phyloP scores from a whole-genome alignment of 2,329 filamentous ascomycete species.

The Aspergillus sp. region DNA sequence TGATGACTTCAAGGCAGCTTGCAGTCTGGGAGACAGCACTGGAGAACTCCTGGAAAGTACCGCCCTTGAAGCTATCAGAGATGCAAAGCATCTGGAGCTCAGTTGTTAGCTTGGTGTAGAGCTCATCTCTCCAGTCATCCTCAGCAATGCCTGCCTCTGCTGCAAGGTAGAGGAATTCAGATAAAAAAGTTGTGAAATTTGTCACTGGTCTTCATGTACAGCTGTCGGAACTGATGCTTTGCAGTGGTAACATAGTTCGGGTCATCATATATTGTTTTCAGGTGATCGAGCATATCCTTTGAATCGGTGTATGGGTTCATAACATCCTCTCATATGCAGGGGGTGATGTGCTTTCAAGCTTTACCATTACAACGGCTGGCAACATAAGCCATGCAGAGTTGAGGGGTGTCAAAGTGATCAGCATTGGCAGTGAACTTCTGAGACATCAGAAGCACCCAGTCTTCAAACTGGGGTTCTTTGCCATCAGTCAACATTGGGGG shows the following conservation, averaged over 20 bases:
- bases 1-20: neutral
- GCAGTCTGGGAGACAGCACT: neutral
- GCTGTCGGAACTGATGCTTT: neutral
- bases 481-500: conserved; percentile 27
- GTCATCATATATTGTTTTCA: neutral
- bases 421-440: neutral
- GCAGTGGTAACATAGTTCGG: neutral
- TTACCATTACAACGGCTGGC: neutral
- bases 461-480: conserved; percentile 26
- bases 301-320: neutral
- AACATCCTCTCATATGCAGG: neutral
- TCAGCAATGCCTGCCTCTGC: neutral
- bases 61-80: neutral
- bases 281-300: neutral
- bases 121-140: conserved; percentile 1
- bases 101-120: neutral
- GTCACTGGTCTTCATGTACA: neutral
- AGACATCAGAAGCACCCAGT: conserved; percentile 1
- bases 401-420: neutral
- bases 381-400: neutral
- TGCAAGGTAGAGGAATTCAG: conserved; percentile 3
- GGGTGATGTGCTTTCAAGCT: neutral
- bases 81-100: neutral
- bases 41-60: neutral
- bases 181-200: conserved; percentile 3